Evolutionary conservation across 805 yeast species (phyloP).

Genomic region (Lachancea quebecensis): DNA sequence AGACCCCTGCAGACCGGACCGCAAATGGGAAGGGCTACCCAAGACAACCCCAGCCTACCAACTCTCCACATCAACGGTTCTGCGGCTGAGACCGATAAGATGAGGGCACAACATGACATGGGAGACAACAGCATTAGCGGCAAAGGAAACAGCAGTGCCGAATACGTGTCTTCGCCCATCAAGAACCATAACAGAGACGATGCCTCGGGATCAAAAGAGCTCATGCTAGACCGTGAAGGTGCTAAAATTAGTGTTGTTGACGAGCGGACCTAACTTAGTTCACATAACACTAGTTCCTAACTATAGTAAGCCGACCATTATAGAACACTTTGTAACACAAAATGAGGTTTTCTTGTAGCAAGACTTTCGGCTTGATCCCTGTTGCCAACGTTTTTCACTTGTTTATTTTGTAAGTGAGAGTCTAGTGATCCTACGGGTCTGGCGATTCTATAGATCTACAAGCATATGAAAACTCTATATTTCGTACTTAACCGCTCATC

Average conservation of each 20-base stretch:
- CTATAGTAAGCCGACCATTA: too few relatives aligned
- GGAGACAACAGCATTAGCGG: background rate
- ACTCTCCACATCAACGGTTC: slow-evolving; percentile 6
- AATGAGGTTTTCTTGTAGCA: too few relatives aligned
- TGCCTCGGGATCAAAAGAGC: slow-evolving; percentile 13
- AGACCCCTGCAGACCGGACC: slow-evolving; percentile 1
- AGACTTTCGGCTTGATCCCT: too few relatives aligned
- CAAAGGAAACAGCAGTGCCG: slow-evolving; percentile 9
- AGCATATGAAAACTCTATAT: too few relatives aligned
- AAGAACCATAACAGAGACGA: slow-evolving; percentile 15
- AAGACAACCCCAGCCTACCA: background rate
- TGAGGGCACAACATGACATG: background rate
- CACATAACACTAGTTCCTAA: too few relatives aligned
- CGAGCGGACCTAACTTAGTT: slow-evolving; percentile 4
- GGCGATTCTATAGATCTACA: too few relatives aligned
- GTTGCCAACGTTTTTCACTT: too few relatives aligned
- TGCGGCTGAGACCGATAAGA: background rate
- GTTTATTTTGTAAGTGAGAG: too few relatives aligned
- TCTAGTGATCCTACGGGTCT: too few relatives aligned
- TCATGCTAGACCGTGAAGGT: slow-evolving; percentile 28
- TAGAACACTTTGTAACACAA: too few relatives aligned
- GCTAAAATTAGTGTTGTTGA: slow-evolving; percentile 27
- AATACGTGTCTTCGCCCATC: slow-evolving; percentile 24
- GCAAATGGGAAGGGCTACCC: background rate
- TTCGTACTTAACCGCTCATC: too few relatives aligned